Evolutionary conservation across 2,329 filamentous ascomycete genomes (phyloP).

Genomic region (Lachnellula occidentalis): DNA sequence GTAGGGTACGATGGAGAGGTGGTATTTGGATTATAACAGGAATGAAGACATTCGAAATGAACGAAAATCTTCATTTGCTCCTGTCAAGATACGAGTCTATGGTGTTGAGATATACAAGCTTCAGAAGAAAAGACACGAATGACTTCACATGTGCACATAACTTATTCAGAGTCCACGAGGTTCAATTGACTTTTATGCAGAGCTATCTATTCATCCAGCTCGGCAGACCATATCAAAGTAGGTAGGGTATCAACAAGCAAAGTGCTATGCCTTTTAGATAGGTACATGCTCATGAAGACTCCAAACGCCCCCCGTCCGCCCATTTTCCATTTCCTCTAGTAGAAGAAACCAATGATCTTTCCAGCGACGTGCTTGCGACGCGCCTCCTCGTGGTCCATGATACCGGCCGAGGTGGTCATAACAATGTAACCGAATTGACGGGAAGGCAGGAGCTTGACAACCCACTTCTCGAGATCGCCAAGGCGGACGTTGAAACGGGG

Average conservation of each 20-base stretch:
- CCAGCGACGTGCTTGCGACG: slow-evolving; percentile 97
- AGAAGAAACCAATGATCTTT: slow-evolving; percentile 99
- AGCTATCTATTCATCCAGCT: slow-evolving; percentile 26
- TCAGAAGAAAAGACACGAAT: too few species aligned
- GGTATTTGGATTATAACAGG: too few species aligned
- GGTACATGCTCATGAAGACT: slow-evolving; percentile 29
- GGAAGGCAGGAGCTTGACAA: slow-evolving; percentile 95
- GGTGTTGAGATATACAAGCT: too few species aligned
- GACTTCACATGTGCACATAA: too few species aligned
- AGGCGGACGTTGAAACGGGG: slow-evolving; percentile 99
- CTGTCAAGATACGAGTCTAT: too few species aligned
- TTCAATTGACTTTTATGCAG: slow-evolving; percentile 31
- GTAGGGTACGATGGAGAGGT: too few species aligned
- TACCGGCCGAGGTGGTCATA: slow-evolving; percentile 97
- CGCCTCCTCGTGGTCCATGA: slow-evolving; percentile 99
- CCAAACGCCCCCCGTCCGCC: slow-evolving; percentile 17
- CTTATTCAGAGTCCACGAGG: slow-evolving; percentile 23
- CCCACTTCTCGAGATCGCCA: slow-evolving; percentile 98
- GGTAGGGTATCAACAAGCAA: slow-evolving; percentile 25
- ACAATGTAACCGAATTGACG: slow-evolving; percentile 99
- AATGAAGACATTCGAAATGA: too few species aligned
- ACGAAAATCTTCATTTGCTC: too few species aligned
- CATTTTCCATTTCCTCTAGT: slow-evolving; percentile 52
- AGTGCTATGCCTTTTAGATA: slow-evolving; percentile 24
- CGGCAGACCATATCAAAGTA: slow-evolving; percentile 22